Evolutionary conservation across 2,329 filamentous ascomycete genomes (phyloP).

Genomic region (Aaosphaeria pasadenensis): DNA sequence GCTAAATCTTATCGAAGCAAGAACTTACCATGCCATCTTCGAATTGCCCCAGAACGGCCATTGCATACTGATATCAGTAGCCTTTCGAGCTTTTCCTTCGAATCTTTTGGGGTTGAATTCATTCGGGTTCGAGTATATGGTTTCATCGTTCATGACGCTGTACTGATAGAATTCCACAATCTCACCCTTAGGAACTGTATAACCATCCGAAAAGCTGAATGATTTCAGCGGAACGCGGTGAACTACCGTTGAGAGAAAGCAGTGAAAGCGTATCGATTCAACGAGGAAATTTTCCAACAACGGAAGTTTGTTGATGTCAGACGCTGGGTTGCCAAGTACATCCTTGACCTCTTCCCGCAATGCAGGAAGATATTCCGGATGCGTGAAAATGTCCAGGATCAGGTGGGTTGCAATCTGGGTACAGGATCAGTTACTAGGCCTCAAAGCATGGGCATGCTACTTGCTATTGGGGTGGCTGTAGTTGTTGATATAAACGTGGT

Average conservation of each 20-base stretch:
- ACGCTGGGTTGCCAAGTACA: neutral
- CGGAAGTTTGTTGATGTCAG: conserved; percentile 1
- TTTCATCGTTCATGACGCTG: conserved; percentile 1
- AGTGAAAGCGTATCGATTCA: conserved; percentile 3
- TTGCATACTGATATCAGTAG: conserved; percentile 1
- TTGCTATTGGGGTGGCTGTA: too few species aligned
- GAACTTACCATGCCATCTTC: conserved; percentile 2
- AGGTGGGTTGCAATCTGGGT: conserved; percentile 2
- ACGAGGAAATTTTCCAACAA: conserved; percentile 2
- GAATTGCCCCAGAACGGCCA: conserved; percentile 6
- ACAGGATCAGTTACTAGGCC: neutral
- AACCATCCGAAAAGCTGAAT: conserved; percentile 4
- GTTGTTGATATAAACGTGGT: too few species aligned
- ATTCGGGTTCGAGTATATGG: neutral
- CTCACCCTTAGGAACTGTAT: conserved; percentile 4
- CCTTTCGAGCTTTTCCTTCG: neutral
- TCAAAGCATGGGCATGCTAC: too few species aligned
- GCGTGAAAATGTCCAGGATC: conserved; percentile 1
- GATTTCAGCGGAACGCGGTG: conserved; percentile 1
- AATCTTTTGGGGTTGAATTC: conserved; percentile 3
- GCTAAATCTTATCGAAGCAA: neutral
- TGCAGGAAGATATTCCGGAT: conserved; percentile 1
- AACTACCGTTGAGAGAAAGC: conserved; percentile 2
- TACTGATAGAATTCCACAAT: neutral
- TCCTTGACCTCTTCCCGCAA: conserved; percentile 1